Percentiles rank a stretch among this genome's conserved stretches.
These are phyloP conservation scores for Arthrinium phaeospermum DNA, from an alignment of 2,329 filamentous ascomycete genomes.

Conservation along the genomic window DNA sequence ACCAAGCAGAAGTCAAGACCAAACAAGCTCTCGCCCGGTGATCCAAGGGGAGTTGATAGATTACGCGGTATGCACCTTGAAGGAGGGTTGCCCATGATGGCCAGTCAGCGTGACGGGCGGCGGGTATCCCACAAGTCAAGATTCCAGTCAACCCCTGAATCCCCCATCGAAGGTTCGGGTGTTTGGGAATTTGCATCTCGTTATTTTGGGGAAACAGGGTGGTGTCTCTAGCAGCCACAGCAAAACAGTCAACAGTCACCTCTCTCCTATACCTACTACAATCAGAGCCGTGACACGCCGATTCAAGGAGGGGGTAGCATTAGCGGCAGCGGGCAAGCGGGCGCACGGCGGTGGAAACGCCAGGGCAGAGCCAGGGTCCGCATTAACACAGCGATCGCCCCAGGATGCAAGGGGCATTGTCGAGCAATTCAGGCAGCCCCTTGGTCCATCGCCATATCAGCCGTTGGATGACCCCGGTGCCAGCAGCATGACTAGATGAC, in stretches of 20 bases:
- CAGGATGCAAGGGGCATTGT: conserved; percentile 1
- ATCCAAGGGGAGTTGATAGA: background rate
- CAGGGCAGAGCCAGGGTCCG: background rate
- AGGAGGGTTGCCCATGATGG: conserved; percentile 9
- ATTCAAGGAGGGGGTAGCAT: background rate
- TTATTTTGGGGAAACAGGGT: conserved; percentile 5
- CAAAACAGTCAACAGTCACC: background rate
- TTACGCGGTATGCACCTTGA: conserved; percentile 12
- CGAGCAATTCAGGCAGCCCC: background rate
- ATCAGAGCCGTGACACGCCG: background rate
- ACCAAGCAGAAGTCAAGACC: conserved; percentile 4
- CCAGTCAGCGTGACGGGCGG: background rate
- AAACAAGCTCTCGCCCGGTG: conserved; percentile 15
- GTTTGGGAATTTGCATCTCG: conserved; percentile 11
- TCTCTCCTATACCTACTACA: background rate
- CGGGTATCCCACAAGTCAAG: conserved; percentile 13
- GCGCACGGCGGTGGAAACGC: background rate
- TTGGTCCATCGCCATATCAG: conserved; percentile 7
- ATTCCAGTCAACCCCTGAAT: conserved; percentile 9
- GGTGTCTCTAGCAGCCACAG: background rate
- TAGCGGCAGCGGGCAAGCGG: background rate
- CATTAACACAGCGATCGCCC: conserved; percentile 7
- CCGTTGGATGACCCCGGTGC: background rate
- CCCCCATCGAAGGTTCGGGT: conserved; percentile 10
- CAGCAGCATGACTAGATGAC: conserved; percentile 7